phyloP scores from a whole-genome alignment of 352 stramenopile species.

The Globisporangium mamillatum region DNA sequence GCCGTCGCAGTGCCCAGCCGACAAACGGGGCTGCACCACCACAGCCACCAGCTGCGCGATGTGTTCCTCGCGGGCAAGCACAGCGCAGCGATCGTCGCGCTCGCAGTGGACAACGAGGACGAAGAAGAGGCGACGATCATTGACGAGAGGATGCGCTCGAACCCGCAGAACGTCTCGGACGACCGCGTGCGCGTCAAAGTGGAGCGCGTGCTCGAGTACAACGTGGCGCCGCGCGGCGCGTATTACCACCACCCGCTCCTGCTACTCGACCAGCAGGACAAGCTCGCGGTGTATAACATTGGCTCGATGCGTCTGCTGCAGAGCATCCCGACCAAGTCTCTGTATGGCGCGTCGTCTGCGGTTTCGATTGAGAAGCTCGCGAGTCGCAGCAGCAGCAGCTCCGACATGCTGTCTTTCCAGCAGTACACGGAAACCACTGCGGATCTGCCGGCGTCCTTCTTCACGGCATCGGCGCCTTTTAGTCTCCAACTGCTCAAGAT shows the following conservation, averaged over 20 bases:
- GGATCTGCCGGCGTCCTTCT: constrained; percentile 30
- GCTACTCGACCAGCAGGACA: constrained; percentile 55
- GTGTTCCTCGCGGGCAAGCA: constrained; percentile 63
- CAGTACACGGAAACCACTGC: constrained; percentile 2
- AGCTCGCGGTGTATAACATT: constrained; percentile 62
- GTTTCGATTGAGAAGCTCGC: constrained; percentile 17
- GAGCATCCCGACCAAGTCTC: constrained; percentile 48
- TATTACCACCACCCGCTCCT: constrained; percentile 73
- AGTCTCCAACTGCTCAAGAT: constrained; percentile 53
- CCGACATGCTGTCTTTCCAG: neutral
- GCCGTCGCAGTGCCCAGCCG: constrained; percentile 41
- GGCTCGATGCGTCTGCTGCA: constrained; percentile 54
- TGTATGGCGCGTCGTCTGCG: constrained; percentile 36
- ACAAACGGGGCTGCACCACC: constrained; percentile 21
- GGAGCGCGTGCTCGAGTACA: constrained; percentile 48
- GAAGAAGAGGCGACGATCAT: constrained; percentile 14
- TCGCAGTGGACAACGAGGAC: constrained; percentile 27
- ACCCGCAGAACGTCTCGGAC: constrained; percentile 36
- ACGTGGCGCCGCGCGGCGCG: constrained; percentile 32
- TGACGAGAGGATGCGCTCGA: constrained; percentile 16
- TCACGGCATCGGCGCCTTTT: constrained; percentile 44
- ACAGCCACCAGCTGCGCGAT: constrained; percentile 35
- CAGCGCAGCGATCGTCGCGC: constrained; percentile 42
- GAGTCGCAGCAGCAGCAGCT: constrained; percentile 4
- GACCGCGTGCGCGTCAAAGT: constrained; percentile 44